phyloP scores from a whole-genome alignment of 345 rosid species.

The Citrus mangshanensis region DNA sequence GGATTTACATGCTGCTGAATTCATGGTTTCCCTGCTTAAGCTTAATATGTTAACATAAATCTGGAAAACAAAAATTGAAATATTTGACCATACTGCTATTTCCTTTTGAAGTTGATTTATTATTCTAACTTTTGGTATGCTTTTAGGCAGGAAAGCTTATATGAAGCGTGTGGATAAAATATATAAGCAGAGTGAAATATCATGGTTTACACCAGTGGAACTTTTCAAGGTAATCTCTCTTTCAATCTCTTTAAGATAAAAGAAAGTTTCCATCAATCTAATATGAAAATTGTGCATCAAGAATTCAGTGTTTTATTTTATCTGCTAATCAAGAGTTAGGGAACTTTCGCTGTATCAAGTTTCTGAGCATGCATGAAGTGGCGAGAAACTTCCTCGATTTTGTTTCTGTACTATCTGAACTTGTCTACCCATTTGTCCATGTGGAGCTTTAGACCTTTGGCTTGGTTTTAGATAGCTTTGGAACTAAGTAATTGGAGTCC shows the following conservation, averaged over 20 bases:
- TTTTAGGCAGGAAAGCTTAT: constrained; percentile 80
- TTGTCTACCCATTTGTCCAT: background rate
- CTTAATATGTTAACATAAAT: background rate
- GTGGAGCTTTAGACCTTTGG: background rate
- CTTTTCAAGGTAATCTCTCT: constrained; percentile 72
- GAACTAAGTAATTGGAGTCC: background rate
- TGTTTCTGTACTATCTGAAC: background rate
- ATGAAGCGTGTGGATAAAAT: constrained; percentile 76
- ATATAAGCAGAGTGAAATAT: constrained; percentile 79
- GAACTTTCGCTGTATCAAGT: background rate
- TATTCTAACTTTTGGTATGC: constrained; percentile 7
- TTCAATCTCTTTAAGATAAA: background rate
- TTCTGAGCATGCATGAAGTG: background rate
- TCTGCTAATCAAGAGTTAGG: background rate
- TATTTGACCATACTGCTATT: background rate
- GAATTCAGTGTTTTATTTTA: background rate
- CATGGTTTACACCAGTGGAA: constrained; percentile 99
- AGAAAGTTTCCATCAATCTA: background rate
- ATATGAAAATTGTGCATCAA: background rate
- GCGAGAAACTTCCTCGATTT: background rate
- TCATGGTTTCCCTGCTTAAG: background rate
- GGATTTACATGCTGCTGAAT: background rate
- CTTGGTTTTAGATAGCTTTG: background rate
- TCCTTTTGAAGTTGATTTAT: background rate
- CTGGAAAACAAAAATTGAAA: background rate